Evolutionary conservation across 768 basidiomycete genomes (phyloP), one percentile per base, ranked within the genome.

Genomic region (Dictyophora rubrovolvata): DNA sequence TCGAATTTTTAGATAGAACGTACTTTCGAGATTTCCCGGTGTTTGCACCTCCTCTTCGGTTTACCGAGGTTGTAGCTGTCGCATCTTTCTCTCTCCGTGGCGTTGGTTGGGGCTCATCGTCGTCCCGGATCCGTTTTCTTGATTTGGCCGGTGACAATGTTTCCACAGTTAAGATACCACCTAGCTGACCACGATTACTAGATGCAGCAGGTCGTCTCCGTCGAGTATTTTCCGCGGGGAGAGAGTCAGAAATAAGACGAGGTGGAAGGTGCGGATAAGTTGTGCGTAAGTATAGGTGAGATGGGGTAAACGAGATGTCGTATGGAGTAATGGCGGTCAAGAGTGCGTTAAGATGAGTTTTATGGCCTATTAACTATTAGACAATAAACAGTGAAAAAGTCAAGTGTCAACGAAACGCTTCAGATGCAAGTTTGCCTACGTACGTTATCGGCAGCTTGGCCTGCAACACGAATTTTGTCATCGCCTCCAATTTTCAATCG

Each of bases 391-490:
- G 7, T 23, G n/a, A 34, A 2, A 17, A n/a, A n/a, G n/a, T n/a
- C n/a, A n/a, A n/a, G n/a, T n/a, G 35, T 23, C 6, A 23, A n/a
- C 21, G 7, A 84, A 61, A 68, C 68, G 50, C 77, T 72, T 20
- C 2, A 10, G 28, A 7, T 2, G 17, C 4, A 17, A 28, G 53
- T 17, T 69, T 89, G 84, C 9, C 72, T 71, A 66, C 85, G 82
- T 71, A 97, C 84, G 65, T 83, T 87, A 74, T 97, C 93, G 37
- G 90, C 89, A 23, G 93, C 93, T 63, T 85, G 86, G 64, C 86
- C 91, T 18, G 92, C 92, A 61, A 95, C 91, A 67, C 92, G 83
- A 71, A 97, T 95, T 78, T 97, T 97, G 82, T 98, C 96, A 71
- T 97, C 95, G 56, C 89, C 90, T 23, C 95, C 94, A 61, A 93